Evolutionary conservation across 768 basidiomycete genomes (phyloP), one percentile per base, ranked within the genome.

Genomic region (Trametes cubensis): DNA sequence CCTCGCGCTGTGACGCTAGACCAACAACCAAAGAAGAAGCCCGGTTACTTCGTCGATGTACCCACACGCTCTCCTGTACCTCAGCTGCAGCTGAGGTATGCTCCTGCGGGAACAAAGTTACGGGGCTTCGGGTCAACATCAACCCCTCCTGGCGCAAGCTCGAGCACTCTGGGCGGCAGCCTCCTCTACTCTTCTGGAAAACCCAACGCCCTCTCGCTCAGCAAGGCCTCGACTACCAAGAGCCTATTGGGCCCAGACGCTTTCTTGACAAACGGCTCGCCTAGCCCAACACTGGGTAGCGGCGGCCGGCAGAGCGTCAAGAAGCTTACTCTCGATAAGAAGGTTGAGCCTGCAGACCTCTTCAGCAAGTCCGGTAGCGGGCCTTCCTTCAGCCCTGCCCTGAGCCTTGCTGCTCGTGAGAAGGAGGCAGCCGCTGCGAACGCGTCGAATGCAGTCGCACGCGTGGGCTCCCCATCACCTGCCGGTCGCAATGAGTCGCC

Each of bases 311-410:
- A 89, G 60, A 96, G 93, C 71, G 92, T 96, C 60, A 98, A 98
- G 80, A 96, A 96, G 71, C 82, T 98, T 60, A 87, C 94, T 40
- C 72, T 97, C 63, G 90, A 94, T 70, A 94, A 91, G 75, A 93
- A 88, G 71, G 79, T 92, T 17, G 89, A 91, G 54, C 82, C 90
- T 26, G 76, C 83, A 25, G 89, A 93, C 63, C 69, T 93, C 54
- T 88, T 92, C 69, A 66, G 64, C 58, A 71, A 69, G 47, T 69
- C 73, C 18, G 64, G 20, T 44, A 40, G 68, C 23, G 90, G 85
- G 70, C 80, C 91, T 54, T 82, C 83, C 0, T 93, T 93, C 71
- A 92, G 83, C 67, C 87, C 91, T 28, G 86, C 86, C 7, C 76
- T 92, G 55, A 86, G 88, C 63, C 81, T 88, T 58, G 89, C 90